These are phyloP conservation scores for Xylariaceae sp. DNA, from an alignment of 2,329 filamentous ascomycete species.

Conservation along the genomic window DNA sequence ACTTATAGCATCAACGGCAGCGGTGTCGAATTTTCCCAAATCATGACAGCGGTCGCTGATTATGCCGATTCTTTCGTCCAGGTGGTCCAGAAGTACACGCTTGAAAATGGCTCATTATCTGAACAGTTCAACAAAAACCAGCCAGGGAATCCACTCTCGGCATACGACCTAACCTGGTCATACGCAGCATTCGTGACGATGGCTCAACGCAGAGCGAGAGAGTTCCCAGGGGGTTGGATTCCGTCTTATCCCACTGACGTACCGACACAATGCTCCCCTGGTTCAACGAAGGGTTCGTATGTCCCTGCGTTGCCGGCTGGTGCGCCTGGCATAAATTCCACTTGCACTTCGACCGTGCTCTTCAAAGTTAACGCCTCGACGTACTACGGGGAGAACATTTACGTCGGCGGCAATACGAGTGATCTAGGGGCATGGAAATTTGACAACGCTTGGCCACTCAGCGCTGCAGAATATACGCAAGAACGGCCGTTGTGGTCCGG, in stretches of 20 bases:
- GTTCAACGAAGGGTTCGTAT: constrained; percentile 37
- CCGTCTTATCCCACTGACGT: constrained; percentile 25
- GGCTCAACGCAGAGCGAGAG: constrained; percentile 42
- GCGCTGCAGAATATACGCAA: constrained; percentile 45
- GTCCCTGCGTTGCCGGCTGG: constrained; percentile 40
- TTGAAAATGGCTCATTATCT: constrained; percentile 48
- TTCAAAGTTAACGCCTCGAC: constrained; percentile 52
- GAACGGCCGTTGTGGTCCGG: constrained; percentile 49
- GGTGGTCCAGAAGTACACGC: constrained; percentile 51
- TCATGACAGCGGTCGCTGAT: constrained; percentile 49
- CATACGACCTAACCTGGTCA: constrained; percentile 67
- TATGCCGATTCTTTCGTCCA: constrained; percentile 60
- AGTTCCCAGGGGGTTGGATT: constrained; percentile 37
- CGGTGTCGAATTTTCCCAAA: constrained; percentile 40
- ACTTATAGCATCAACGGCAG: constrained; percentile 48
- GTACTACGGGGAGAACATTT: constrained; percentile 51
- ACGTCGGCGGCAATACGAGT: constrained; percentile 45
- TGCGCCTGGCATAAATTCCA: constrained; percentile 37
- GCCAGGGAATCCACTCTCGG: constrained; percentile 45
- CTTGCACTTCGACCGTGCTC: constrained; percentile 41
- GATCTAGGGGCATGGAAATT: constrained; percentile 49
- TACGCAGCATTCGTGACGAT: constrained; percentile 64
- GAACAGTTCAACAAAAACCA: constrained; percentile 52
- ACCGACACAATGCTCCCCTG: constrained; percentile 32
- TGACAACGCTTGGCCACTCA: constrained; percentile 42